Percentiles rank a stretch among this genome's conserved stretches.
phyloP scores from a whole-genome alignment of 169 alveolate species.

The Blepharisma undulans region DNA sequence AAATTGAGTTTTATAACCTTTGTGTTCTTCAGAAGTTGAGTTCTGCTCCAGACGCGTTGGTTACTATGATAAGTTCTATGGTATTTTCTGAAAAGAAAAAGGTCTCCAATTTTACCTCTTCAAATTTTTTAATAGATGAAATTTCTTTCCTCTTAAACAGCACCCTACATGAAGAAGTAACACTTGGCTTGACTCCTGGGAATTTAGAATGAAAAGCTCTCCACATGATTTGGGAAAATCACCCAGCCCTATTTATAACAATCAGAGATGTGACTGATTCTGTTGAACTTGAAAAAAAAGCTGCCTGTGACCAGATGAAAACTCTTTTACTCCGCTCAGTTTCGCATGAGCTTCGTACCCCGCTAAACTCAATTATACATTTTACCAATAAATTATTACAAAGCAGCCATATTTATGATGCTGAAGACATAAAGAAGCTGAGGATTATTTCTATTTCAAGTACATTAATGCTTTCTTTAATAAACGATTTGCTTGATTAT shows the following conservation, averaged over 20 bases:
- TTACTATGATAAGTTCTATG: not conserved
- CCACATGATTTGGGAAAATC: not conserved
- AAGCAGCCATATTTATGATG: not conserved
- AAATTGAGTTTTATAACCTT: not conserved
- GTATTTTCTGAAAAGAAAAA: not conserved
- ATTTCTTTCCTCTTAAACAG: not conserved
- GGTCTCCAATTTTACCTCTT: not conserved
- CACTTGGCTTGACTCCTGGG: not conserved
- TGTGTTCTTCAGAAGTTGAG: not conserved
- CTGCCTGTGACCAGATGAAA: not conserved
- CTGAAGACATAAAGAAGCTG: not conserved
- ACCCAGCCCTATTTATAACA: not conserved
- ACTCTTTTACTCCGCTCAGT: constrained; percentile 25
- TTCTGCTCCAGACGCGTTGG: not conserved
- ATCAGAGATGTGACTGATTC: not conserved
- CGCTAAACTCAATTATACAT: constrained; percentile 1
- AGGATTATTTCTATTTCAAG: not conserved
- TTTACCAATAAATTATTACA: not conserved
- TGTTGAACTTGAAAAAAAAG: not conserved
- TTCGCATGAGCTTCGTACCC: constrained; percentile 37
- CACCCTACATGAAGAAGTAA: not conserved
- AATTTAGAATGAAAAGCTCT: not conserved
- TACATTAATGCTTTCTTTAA: not conserved
- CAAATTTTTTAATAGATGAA: not conserved
- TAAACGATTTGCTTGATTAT: constrained; percentile 28